Evolutionary conservation across 768 basidiomycete genomes (phyloP), one percentile per base, ranked within the genome.

Genomic region (Termitomyces sp.): DNA sequence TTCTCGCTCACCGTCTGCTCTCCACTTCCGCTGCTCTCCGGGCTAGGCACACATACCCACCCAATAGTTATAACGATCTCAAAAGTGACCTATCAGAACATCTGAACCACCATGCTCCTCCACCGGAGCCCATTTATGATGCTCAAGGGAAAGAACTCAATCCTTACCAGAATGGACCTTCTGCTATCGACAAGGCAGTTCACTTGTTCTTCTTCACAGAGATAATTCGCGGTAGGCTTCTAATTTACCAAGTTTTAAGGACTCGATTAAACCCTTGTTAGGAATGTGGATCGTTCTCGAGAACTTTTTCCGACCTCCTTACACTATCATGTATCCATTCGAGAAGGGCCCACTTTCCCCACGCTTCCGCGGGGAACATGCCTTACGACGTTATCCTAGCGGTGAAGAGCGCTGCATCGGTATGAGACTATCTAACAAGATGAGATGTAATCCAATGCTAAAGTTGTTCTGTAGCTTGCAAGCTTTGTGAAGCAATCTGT

Each of bases 391-490:
- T 65, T 99, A 99, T 73, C 94, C 97, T 14, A 95, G 88, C 61
- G 97, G 97, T 24, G 97, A 99, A 76, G 97, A 99, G 72, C 86
- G 97, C 46, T 99, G 97, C 75, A 99, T 99, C 61, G 96, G 96
- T 94, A 65, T 64, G 91, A 78, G 20, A 46, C 26, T 43, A 40
- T 11, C 20, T 45, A 43, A 20, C 30, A 6, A 30, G 30, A 10
- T 18, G 16, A 44, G 35, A 41, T 57, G 44, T 50, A 47, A 7
- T 53, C 32, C 52, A 52, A 36, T 24, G 49, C 63, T 56, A 20
- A 60, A 63, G 38, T 28, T 54, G 24, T 26, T 24, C 46, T 24
- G 10, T 65, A 98, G 96, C 97, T 30, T 99, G 97, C 77, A 98
- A 98, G 74, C 85, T 99, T 22, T 99, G 97, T 68, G 97, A 98